phyloP scores from a whole-genome alignment of 768 basidiomycete genomes.

The Lanmaoa pseudosensibilis region DNA sequence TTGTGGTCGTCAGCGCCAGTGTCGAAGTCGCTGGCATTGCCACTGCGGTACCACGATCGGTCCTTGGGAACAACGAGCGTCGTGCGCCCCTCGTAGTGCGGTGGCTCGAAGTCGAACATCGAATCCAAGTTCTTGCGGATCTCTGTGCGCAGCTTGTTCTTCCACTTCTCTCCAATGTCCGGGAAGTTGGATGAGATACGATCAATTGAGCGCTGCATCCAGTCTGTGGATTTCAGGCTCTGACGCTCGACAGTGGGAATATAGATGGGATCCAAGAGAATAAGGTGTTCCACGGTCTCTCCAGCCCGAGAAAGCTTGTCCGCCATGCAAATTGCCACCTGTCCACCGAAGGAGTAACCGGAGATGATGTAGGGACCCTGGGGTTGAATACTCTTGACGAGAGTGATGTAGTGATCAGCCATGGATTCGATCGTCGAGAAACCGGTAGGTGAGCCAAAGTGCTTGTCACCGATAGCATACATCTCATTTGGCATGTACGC shows the following conservation, averaged over 20 bases:
- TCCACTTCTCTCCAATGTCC: constrained; percentile 35
- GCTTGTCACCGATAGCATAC: constrained; percentile 35
- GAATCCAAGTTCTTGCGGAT: constrained; percentile 35
- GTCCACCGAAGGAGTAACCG: constrained; percentile 32
- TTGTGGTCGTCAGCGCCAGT: constrained; percentile 34
- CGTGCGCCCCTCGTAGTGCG: constrained; percentile 22
- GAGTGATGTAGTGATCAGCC: constrained; percentile 34
- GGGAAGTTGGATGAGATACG: constrained; percentile 32
- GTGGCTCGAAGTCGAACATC: constrained; percentile 35
- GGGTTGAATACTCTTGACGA: constrained; percentile 27
- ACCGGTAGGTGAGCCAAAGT: constrained; percentile 31
- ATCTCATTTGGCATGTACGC: constrained; percentile 34
- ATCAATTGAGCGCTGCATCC: constrained; percentile 33
- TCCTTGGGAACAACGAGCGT: constrained; percentile 33
- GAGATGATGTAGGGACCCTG: constrained; percentile 27
- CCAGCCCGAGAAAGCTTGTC: constrained; percentile 25
- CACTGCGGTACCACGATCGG: constrained; percentile 34
- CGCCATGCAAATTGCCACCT: constrained; percentile 31
- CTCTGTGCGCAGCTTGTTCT: constrained; percentile 29
- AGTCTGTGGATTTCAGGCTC: constrained; percentile 32
- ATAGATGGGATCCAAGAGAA: constrained; percentile 33
- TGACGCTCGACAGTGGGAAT: constrained; percentile 29
- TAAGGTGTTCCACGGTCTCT: constrained; percentile 25
- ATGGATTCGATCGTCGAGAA: constrained; percentile 32
- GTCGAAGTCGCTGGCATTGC: constrained; percentile 29